These are phyloP conservation scores for Stramenopiles sp. DNA, from an alignment of 352 stramenopile genomes.

Conservation along the genomic window DNA sequence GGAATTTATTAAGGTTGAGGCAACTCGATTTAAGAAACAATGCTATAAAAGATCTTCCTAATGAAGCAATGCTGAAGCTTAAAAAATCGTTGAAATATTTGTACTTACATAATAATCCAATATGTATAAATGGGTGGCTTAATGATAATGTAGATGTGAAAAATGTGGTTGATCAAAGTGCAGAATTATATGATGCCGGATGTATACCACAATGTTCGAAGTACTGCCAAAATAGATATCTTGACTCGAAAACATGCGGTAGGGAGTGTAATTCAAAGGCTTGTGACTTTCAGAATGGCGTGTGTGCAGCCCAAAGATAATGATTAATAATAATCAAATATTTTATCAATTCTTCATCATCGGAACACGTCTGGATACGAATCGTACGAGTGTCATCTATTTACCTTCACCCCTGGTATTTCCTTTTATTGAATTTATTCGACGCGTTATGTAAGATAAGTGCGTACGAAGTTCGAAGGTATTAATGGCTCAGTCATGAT, in stretches of 20 bases:
- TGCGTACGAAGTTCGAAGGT: no score
- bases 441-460: no score
- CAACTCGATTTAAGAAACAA: background rate
- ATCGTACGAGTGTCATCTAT: no score
- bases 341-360: no score
- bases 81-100: background rate
- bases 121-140: conserved; percentile 1
- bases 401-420: no score
- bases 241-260: background rate
- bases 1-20: background rate
- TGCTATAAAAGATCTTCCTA: background rate
- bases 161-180: background rate
- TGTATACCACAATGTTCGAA: background rate
- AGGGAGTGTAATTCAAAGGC: background rate
- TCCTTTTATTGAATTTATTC: no score
- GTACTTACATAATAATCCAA: conserved; percentile 2
- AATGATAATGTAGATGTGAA: background rate
- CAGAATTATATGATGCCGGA: background rate
- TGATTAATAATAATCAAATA: no score
- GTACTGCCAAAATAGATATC: background rate
- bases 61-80: background rate
- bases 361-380: no score
- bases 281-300: background rate
- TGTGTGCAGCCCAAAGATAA: no score
- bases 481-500: no score